A percentile compares a stretch with the other conserved stretches of the same genome.
phyloP scores from a whole-genome alignment of 164 flowering plant species.

The Macadamia tetraphylla region DNA sequence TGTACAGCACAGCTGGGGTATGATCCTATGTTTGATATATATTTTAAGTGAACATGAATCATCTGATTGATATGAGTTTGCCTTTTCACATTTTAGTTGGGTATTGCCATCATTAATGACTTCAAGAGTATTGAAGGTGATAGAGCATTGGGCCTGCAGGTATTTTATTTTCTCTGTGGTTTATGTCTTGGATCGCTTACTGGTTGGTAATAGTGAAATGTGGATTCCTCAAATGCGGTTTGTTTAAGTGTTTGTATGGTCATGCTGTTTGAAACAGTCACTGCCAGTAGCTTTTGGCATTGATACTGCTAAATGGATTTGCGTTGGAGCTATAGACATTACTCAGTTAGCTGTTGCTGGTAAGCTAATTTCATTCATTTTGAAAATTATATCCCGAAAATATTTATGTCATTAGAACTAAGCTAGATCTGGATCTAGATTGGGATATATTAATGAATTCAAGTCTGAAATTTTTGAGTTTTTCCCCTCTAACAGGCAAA shows the following conservation, averaged over 20 bases:
- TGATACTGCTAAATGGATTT: constrained; percentile 97
- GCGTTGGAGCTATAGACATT: constrained; percentile 88
- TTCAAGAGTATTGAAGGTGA: constrained; percentile 97
- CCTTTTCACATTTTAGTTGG: constrained; percentile 47
- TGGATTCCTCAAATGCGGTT: background rate
- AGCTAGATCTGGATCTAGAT: no score
- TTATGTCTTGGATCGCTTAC: background rate
- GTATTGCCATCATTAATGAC: constrained; percentile 93
- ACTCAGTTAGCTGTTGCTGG: constrained; percentile 87
- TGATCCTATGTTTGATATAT: constrained; percentile 11
- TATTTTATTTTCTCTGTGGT: constrained; percentile 9
- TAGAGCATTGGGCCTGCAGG: constrained; percentile 87
- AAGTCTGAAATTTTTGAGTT: no score
- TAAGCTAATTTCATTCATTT: constrained; percentile 17
- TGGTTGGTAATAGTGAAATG: background rate
- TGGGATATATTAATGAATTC: no score
- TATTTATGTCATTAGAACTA: no score
- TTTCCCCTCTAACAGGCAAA: no score
- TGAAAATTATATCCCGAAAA: background rate
- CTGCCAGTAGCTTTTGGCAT: constrained; percentile 88
- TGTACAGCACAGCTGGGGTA: constrained; percentile 98
- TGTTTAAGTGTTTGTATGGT: constrained; percentile 1
- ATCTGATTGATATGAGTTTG: constrained; percentile 7
- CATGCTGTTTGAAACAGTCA: constrained; percentile 46
- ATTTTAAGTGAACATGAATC: background rate